Evolutionary conservation across 495 filamentous ascomycete species (phyloP), one percentile per base, ranked within the genome.

Genomic region (Glarea lozoyensis): DNA sequence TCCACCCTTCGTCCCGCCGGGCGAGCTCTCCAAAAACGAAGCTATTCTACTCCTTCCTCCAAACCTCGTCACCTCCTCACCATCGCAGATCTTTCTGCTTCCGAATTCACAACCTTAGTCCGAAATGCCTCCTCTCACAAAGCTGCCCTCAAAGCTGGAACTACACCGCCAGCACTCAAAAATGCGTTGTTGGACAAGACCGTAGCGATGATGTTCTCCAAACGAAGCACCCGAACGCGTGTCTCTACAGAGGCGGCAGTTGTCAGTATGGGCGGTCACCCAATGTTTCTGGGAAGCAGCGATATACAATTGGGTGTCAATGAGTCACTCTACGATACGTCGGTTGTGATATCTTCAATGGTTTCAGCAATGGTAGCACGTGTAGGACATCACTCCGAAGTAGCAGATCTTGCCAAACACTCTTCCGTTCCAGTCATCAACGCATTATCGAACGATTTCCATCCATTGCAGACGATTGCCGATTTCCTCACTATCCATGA

Each of bases 231-330:
- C 11, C 73, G 92, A 35, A 98, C 92, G 12, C 77, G 92, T 37
- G 81, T 98, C 20, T 94, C 87, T 11, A 94, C 88, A 11, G 92
- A 98, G 67, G 78, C 80, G 5, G 92, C 92, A 9, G 75, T 94
- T 10, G 75, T 80, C 13, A 62, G 79, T 31, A 74, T 98, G 69
- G 84, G 87, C 31, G 92, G 92, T 2, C 85, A 95, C 60, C 84
- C 92, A 13, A 92, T 98, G 87, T 98, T 97, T 61, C 65, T 98
- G 32, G 86, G 87, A 38, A 88, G 86, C 57, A 82, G 89, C 33
- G 92, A 98, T 59, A 98, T 98, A 43, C 92, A 98, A 58, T 66
- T 97, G 22, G 90, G 90, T 20, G 92, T 94, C 54, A 98, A 98
- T 55, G 92, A 98, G 62, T 86, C 86, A 7, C 67, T 96, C 16